Base-by-base conservation (phyloP, 2,329 filamentous ascomycete genomes). In the Spiromastix sp. region DNA sequence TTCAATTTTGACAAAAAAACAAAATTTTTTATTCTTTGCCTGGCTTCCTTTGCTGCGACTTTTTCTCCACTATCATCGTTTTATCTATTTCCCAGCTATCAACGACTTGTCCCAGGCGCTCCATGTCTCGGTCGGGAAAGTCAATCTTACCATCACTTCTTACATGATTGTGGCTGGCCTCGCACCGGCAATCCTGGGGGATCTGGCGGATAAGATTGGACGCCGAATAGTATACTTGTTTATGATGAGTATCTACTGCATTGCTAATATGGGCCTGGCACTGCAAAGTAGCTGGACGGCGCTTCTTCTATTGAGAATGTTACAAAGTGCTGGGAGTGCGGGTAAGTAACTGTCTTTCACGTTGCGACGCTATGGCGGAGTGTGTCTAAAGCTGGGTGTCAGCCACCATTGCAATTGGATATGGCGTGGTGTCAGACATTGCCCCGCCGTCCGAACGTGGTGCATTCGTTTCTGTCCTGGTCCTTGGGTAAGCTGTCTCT, bases 21-120 rank as follows among this genome's bases (percentile, higher is more conserved):
- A n/a, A n/a, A n/a, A n/a, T n/a, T n/a, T n/a, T n/a, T n/a, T n/a
- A n/a, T n/a, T n/a, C n/a, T n/a, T n/a, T n/a, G n/a, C n/a, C n/a
- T n/a, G n/a, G n/a, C n/a, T n/a, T n/a, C n/a, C n/a, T n/a, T n/a
- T n/a, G n/a, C n/a, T n/a, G n/a, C n/a, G n/a, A n/a, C n/a, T n/a
- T n/a, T n/a, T n/a, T n/a, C n/a, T n/a, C n/a, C n/a, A n/a, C n/a
- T n/a, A n/a, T n/a, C n/a, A n/a, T n/a, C n/a, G 57, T 16, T 51
- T 63, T 32, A 60, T 60, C 31, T 61, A 61, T 42, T 57, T 59
- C 36, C 59, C 61, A 2, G 50, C 54, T 2, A 42, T 64, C 8
- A 43, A n/a, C 9, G 8, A n/a, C 12, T 49, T 3, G 43, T 62
- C 8, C 56, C 56, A 1, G 49, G 61, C 11, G 60, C 56, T 1